Evolutionary conservation across 2,329 filamentous ascomycete genomes (phyloP), one percentile per base, ranked within the genome.

Genomic region (Calonectria pseudoturangicola): DNA sequence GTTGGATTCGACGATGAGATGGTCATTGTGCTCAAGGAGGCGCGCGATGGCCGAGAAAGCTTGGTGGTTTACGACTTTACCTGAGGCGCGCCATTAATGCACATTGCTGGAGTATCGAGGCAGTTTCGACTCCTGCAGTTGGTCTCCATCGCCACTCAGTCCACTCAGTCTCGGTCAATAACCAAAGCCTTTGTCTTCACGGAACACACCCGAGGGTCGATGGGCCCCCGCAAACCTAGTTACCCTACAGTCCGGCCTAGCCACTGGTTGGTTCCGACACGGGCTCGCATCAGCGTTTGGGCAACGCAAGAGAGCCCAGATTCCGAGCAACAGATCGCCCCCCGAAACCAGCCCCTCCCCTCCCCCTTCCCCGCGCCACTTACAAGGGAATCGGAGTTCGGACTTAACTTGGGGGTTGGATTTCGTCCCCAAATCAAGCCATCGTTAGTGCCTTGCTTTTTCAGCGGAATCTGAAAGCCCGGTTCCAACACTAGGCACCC

Each of bases 1-100:
- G 92, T 98, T 10, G 95, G 94, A 0, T 98, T 98, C 79, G 95
- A 98, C 79, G 95, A 98, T 51, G 94, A 98, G 83, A 95, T 95
- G 85, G 94, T 98, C n/a, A 92, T 98, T 73, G 91, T 98, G 50
- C 87, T 98, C 64, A 93, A 94, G 75, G 94, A 96, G 84, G 90
- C 91, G 75, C 83, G 86, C 30, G 86, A 90, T 30, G 94, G 94
- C 1, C 89, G 89, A 47, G 94, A 96, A 81, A 92, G 93, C 73
- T 83, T 98, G 74, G 89, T 96, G 80, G 92, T 97, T 51, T 98
- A 98, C 81, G 94, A 98, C 83, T 98, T 98, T 84, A 95, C 94
- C n/a, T 85, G 77, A 83, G 30, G 25, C 33, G 16, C 51, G 63
- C 56, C 58, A 67, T 51, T 39, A 33, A 70, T 36, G 30, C 51